Percentiles rank a stretch among this genome's conserved stretches.
Conservation (phyloP, 2,329 filamentous ascomycete species). For the Colletotrichum karsti region DNA sequence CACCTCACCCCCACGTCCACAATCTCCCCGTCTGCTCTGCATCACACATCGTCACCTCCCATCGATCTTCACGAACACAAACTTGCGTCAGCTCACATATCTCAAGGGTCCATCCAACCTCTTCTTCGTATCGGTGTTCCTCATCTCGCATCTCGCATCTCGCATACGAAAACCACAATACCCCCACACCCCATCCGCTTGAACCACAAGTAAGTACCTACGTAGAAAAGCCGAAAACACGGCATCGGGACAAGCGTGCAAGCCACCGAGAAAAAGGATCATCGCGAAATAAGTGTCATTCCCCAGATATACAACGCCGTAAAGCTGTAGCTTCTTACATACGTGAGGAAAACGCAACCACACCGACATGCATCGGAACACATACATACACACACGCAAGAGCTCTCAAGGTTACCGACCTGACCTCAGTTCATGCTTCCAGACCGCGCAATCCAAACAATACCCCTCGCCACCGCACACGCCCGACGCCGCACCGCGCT, state of each 20-base stretch:
- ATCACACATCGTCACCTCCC: not conserved
- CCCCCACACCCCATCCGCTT: not conserved
- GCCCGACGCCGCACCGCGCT: not conserved
- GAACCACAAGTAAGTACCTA: not conserved
- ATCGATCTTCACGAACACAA: not conserved
- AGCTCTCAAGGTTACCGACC: too few relatives aligned
- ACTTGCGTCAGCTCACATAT: slow-evolving; percentile 19
- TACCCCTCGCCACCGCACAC: not conserved
- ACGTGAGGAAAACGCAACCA: too few relatives aligned
- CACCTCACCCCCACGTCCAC: too few relatives aligned
- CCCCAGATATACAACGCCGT: not conserved
- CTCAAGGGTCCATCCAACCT: not conserved
- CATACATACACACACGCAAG: too few relatives aligned
- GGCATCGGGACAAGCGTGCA: not conserved
- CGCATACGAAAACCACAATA: not conserved
- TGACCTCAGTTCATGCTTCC: too few relatives aligned
- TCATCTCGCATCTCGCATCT: not conserved
- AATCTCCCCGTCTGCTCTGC: too few relatives aligned
- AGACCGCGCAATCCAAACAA: too few relatives aligned
- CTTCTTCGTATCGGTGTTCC: too few relatives aligned
- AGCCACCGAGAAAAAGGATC: not conserved
- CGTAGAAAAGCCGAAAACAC: not conserved
- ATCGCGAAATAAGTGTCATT: not conserved
- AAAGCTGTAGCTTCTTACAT: too few relatives aligned
- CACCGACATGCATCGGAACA: too few relatives aligned